phyloP scores from a whole-genome alignment of 306 rosid genomes.

The Cyamopsis tetragonoloba region DNA sequence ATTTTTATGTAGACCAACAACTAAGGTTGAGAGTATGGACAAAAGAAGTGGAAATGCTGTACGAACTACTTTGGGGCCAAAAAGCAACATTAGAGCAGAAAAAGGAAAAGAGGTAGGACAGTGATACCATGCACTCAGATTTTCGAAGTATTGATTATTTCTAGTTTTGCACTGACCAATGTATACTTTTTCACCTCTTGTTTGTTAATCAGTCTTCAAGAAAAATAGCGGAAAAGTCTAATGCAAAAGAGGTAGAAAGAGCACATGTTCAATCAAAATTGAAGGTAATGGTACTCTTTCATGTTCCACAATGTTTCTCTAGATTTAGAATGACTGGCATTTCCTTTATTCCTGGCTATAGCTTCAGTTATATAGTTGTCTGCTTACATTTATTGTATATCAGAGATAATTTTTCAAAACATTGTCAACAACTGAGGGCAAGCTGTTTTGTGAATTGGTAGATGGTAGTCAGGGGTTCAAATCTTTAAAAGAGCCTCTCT shows the following conservation, averaged over 20 bases:
- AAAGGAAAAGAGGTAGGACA: conserved; percentile 61
- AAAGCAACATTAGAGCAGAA: conserved; percentile 42
- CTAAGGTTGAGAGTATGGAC: conserved; percentile 42
- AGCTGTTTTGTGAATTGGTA: no score
- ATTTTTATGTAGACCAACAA: conserved; percentile 45
- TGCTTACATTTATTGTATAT: not conserved
- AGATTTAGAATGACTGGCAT: not conserved
- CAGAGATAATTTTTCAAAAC: not conserved
- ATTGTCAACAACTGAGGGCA: no score
- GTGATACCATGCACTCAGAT: no score
- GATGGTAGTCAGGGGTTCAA: no score
- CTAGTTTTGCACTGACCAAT: conserved; percentile 8
- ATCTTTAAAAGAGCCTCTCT: no score
- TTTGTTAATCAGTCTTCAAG: conserved; percentile 32
- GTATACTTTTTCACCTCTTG: not conserved
- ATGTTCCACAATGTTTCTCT: not conserved
- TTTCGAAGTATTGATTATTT: not conserved
- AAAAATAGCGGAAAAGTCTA: conserved; percentile 45
- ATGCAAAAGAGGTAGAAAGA: conserved; percentile 39
- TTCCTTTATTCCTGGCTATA: conserved; percentile 1
- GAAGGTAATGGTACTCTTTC: conserved; percentile 66
- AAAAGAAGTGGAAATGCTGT: conserved; percentile 47
- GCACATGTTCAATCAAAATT: conserved; percentile 51
- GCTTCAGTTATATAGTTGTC: conserved; percentile 19
- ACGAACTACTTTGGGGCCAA: conserved; percentile 36